Conservation (phyloP, 2,329 filamentous ascomycete genomes). For the Bipolaris oryzae region DNA sequence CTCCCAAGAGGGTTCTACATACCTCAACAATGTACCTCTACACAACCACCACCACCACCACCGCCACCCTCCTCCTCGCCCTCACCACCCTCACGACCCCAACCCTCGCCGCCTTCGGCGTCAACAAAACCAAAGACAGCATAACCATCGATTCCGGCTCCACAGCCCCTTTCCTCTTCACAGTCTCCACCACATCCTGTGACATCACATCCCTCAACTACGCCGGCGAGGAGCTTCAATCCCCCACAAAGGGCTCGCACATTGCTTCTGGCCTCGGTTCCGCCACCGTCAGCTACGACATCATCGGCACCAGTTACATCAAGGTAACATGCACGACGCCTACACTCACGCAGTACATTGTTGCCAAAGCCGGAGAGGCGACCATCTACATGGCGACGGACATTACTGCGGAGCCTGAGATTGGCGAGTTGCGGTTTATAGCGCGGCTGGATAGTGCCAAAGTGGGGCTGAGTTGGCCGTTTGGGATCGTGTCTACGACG, state of each 20-base stretch:
- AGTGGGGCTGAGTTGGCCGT: constrained; percentile 46
- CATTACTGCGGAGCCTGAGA: constrained; percentile 55
- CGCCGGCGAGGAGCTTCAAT: constrained; percentile 65
- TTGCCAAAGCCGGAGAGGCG: constrained; percentile 65
- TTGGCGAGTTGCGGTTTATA: constrained; percentile 67
- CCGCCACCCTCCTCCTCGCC: constrained; percentile 28
- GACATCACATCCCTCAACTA: constrained; percentile 69
- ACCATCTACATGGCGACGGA: constrained; percentile 64
- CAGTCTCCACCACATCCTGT: constrained; percentile 57
- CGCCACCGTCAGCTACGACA: constrained; percentile 58
- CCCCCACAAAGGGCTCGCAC: constrained; percentile 59
- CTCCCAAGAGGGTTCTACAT: no score
- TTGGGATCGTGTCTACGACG: constrained; percentile 60
- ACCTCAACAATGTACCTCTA: constrained; percentile 33
- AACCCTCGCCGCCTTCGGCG: constrained; percentile 45
- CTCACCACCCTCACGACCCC: constrained; percentile 9
- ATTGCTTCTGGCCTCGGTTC: constrained; percentile 65
- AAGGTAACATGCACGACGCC: constrained; percentile 66
- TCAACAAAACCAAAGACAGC: constrained; percentile 38
- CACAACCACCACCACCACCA: constrained; percentile 32
- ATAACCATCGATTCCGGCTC: constrained; percentile 47
- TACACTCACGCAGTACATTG: constrained; percentile 69
- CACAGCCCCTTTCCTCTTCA: constrained; percentile 40
- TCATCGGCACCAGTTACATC: constrained; percentile 54
- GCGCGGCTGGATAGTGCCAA: constrained; percentile 60